Evolutionary conservation across 371 early-diverging fungal species (phyloP), one percentile per base, ranked within the genome.

Genomic region (Mortierella sp.): DNA sequence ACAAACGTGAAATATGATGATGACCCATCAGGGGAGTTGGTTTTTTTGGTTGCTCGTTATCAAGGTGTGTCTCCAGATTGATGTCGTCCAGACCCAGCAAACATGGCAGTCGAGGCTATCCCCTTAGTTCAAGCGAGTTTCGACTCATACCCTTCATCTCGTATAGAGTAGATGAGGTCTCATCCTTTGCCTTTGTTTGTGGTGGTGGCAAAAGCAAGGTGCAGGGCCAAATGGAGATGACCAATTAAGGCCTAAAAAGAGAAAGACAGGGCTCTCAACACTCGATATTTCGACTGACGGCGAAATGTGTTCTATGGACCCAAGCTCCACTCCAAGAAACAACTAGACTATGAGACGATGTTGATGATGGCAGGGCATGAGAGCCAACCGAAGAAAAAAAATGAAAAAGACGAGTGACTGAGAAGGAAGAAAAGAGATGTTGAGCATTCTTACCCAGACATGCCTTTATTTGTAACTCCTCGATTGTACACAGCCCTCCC

Each of bases 151-250:
- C n/a, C n/a, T n/a, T n/a, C n/a, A n/a, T n/a, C n/a, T n/a, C n/a
- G n/a, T n/a, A n/a, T n/a, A n/a, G n/a, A n/a, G n/a, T n/a, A n/a
- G 48, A n/a, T n/a, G 8, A n/a, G 48, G 48, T 48, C 24, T 48
- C 48, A n/a, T n/a, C 13, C 48, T 48, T 22, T 48, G 48, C 9
- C n/a, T n/a, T n/a, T 47, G 47, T 6, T 50, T 10, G 26, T 34
- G 6, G 31, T 58, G 58, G 58, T 55, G 55, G 55, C 58, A 58
- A 58, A 58, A 34, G 19, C 26, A 53, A 48, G n/a, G n/a, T 48
- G 48, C 48, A 58, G 58, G 58, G 58, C 58, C 58, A 58, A 34
- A 55, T 58, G 34, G n/a, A n/a, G n/a, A 58, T 58, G 58, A 58
- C 64, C 24, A 41, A 64, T 4, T 2, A 26, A 55, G 13, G 22